Conservation (phyloP, 208 protist species). For the Leishmania tropica region DNA sequence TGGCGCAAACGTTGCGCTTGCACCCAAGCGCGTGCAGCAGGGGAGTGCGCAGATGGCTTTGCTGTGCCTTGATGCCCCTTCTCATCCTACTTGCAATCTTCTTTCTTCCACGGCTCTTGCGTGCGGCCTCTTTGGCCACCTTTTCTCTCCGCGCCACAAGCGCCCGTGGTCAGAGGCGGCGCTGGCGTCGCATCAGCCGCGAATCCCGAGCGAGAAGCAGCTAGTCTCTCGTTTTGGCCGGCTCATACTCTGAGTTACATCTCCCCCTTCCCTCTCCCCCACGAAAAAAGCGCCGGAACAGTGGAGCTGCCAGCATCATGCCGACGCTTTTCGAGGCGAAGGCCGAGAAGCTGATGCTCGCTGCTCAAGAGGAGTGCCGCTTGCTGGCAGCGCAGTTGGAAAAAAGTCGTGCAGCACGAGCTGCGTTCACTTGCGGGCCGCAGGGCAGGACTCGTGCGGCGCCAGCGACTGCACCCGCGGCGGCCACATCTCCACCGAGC, state of each 20-base stretch:
- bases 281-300: neutral
- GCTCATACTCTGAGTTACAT: neutral
- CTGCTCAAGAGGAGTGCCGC: conserved; percentile 30
- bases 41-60: neutral
- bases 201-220: neutral
- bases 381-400: conserved; percentile 37
- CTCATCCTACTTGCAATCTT: neutral
- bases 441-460: neutral
- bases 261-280: neutral
- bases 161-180: neutral
- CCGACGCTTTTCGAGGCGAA: neutral
- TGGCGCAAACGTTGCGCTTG: neutral
- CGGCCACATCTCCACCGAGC: neutral
- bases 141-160: neutral
- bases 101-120: neutral
- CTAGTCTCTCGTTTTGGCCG: neutral
- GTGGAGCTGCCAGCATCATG: conserved; percentile 1
- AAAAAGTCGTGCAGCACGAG: conserved; percentile 28
- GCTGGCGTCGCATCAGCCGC: neutral
- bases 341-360: conserved; percentile 18
- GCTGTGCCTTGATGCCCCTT: neutral
- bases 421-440: neutral
- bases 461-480: neutral
- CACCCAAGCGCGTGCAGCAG: neutral
- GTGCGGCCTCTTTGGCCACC: neutral